phyloP scores from a whole-genome alignment of 257 asterid genomes.

The Solanum piurae region DNA sequence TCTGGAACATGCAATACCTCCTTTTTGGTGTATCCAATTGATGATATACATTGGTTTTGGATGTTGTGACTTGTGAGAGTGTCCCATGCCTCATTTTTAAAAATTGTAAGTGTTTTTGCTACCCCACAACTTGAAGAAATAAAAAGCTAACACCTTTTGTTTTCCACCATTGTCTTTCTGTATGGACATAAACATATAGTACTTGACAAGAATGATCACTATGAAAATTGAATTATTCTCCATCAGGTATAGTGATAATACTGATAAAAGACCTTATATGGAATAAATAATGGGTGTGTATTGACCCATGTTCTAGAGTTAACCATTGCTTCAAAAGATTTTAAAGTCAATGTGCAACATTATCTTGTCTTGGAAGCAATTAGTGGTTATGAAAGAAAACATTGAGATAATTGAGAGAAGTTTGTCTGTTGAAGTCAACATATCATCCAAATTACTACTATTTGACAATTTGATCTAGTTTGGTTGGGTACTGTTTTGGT shows the following conservation, averaged over 20 bases:
- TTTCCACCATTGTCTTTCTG: constrained; percentile 5
- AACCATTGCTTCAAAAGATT: not conserved
- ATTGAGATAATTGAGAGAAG: not conserved
- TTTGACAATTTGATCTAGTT: not conserved
- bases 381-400: not conserved
- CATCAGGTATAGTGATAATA: not conserved
- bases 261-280: not conserved
- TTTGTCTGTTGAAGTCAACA: not conserved
- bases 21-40: constrained; percentile 1
- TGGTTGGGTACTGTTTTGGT: not conserved
- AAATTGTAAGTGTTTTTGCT: not conserved
- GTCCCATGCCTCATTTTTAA: not conserved
- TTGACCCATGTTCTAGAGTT: not conserved
- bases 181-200: not conserved
- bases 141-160: not conserved
- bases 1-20: constrained; percentile 34
- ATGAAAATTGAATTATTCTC: not conserved
- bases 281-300: not conserved
- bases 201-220: not conserved
- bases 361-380: not conserved
- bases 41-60: constrained; percentile 9
- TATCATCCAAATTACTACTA: not conserved
- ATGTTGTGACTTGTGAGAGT: constrained; percentile 31
- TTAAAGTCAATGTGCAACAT: not conserved
- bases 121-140: not conserved